Percentiles rank a stretch among this genome's conserved stretches.
phyloP scores from a whole-genome alignment of 2,329 filamentous ascomycete genomes.

The Paecilomyces sp. region DNA sequence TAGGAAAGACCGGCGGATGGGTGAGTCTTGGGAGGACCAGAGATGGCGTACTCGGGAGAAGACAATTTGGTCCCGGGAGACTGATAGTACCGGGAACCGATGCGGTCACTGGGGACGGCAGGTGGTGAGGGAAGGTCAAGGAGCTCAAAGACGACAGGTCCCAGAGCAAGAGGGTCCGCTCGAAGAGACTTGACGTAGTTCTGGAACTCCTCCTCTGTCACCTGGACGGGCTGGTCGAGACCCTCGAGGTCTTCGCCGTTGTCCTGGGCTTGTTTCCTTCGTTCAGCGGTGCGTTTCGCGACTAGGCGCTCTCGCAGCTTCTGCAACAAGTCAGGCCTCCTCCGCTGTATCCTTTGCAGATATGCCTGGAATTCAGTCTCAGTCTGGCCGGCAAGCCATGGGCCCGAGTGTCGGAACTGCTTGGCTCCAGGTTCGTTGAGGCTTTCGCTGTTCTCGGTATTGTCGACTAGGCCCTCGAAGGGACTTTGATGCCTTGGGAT shows the following conservation, averaged over 20 bases:
- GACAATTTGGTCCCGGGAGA: slow-evolving; percentile 26
- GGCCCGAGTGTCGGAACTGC: slow-evolving; percentile 53
- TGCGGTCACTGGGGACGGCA: slow-evolving; percentile 27
- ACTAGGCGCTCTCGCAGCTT: slow-evolving; percentile 28
- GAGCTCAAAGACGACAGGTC: slow-evolving; percentile 47
- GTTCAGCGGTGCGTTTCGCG: slow-evolving; percentile 26
- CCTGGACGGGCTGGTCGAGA: slow-evolving; percentile 15
- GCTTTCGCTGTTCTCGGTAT: slow-evolving; percentile 33
- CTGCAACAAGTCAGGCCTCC: slow-evolving; percentile 32
- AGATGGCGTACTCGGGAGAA: slow-evolving; percentile 36
- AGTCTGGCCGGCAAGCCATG: slow-evolving; percentile 51
- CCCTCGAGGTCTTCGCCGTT: slow-evolving; percentile 29
- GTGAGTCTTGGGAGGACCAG: slow-evolving; percentile 54
- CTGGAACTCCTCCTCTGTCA: slow-evolving; percentile 40
- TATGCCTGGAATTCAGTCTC: slow-evolving; percentile 49
- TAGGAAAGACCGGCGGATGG: slow-evolving; percentile 60
- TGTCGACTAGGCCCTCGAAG: slow-evolving; percentile 38
- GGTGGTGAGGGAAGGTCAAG: slow-evolving; percentile 48
- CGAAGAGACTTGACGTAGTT: slow-evolving; percentile 39
- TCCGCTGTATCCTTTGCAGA: slow-evolving; percentile 37
- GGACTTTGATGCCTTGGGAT: slow-evolving; percentile 27
- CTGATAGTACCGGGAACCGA: slow-evolving; percentile 27
- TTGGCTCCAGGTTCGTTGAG: slow-evolving; percentile 23
- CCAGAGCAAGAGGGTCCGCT: slow-evolving; percentile 38
- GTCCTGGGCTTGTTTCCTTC: slow-evolving; percentile 32